These are phyloP conservation scores for Exophiala sp. DNA, from an alignment of 2,329 filamentous ascomycete species.

Conservation along the genomic window DNA sequence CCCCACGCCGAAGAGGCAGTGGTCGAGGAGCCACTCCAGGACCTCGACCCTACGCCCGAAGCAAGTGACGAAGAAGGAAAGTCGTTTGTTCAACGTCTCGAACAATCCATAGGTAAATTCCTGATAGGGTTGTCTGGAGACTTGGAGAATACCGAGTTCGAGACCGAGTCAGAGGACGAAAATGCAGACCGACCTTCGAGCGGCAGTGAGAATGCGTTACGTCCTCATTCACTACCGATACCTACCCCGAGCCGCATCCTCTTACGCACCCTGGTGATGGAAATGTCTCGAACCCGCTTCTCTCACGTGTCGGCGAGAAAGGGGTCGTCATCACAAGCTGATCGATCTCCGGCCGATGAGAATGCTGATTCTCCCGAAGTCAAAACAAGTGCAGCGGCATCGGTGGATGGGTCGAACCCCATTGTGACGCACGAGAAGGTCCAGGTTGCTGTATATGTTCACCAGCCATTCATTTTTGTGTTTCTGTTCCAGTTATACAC, in stretches of 20 bases:
- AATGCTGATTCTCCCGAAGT: not conserved
- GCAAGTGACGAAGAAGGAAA: constrained; percentile 26
- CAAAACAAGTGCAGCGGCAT: constrained; percentile 25
- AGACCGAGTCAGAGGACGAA: constrained; percentile 33
- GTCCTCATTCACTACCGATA: constrained; percentile 5
- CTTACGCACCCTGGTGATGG: constrained; percentile 35
- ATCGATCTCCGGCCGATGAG: not conserved
- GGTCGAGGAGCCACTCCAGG: constrained; percentile 11
- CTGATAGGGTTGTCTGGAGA: constrained; percentile 42
- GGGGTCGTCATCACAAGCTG: not conserved
- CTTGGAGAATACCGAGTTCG: constrained; percentile 35
- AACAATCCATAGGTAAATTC: constrained; percentile 35
- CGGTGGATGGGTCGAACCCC: constrained; percentile 22
- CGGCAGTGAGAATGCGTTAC: not conserved
- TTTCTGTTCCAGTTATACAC: constrained; percentile 45
- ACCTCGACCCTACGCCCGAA: constrained; percentile 27
- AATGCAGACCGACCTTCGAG: constrained; percentile 15
- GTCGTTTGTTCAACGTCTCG: constrained; percentile 24
- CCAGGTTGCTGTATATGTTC: constrained; percentile 30
- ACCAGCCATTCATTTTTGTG: constrained; percentile 48
- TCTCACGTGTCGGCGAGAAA: not conserved
- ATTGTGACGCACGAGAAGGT: constrained; percentile 22
- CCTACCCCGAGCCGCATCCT: constrained; percentile 30
- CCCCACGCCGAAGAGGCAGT: not conserved
- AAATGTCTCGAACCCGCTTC: constrained; percentile 25